Evolutionary conservation across 2,329 filamentous ascomycete genomes (phyloP).

Genomic region (Metarhizium rileyi): DNA sequence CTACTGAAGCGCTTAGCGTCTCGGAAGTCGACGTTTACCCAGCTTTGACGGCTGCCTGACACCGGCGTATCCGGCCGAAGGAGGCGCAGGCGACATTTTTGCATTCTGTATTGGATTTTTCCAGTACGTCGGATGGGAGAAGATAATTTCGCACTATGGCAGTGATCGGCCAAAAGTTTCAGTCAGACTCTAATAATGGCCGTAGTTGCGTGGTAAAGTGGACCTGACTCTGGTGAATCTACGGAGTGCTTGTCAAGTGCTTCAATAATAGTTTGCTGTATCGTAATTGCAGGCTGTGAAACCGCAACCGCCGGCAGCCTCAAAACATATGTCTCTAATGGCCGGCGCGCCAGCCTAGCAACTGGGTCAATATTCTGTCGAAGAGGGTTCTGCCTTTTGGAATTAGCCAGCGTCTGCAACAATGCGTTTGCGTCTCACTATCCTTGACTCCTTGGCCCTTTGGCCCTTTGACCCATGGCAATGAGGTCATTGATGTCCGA

Average conservation of each 20-base stretch:
- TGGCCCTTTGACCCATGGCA: conserved; percentile 14
- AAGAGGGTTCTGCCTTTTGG: too few relatives aligned
- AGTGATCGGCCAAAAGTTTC: not conserved
- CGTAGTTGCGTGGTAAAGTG: too few relatives aligned
- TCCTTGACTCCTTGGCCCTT: conserved; percentile 35
- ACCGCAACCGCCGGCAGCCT: not conserved
- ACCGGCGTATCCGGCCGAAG: not conserved
- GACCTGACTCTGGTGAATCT: too few relatives aligned
- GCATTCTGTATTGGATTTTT: not conserved
- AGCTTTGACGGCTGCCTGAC: not conserved
- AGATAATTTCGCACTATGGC: not conserved
- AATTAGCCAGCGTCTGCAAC: not conserved
- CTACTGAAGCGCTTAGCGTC: not conserved
- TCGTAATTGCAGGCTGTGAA: not conserved
- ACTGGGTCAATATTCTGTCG: not conserved
- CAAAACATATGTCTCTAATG: not conserved
- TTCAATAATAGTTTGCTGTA: not conserved
- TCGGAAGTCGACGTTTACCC: not conserved
- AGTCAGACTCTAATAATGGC: too few relatives aligned
- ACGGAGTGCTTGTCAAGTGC: too few relatives aligned
- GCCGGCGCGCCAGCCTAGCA: too few relatives aligned
- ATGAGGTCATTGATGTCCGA: not conserved
- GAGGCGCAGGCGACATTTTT: not conserved
- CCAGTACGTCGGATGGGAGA: not conserved
- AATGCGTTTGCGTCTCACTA: conserved; percentile 25